Conservation (phyloP, 768 basidiomycete species). For the Paxillus ammoniavirescens region DNA sequence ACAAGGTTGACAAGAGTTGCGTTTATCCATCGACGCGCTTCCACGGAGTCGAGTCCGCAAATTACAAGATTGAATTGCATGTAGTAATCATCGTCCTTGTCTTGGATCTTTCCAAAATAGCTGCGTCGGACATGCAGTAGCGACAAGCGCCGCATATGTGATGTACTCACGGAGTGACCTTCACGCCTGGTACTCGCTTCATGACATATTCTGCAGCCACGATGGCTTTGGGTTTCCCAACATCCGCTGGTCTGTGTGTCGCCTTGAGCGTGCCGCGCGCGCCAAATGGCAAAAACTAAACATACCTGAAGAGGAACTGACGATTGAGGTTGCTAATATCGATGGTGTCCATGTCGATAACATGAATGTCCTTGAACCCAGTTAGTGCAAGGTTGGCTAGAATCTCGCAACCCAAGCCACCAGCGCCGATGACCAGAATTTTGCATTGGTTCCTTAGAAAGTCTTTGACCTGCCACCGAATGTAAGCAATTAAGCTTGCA, state of each 20-base stretch:
- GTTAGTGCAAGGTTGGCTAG: slow-evolving; percentile 93
- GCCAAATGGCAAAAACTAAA: background rate
- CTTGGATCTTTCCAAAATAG: slow-evolving; percentile 97
- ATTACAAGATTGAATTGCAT: slow-evolving; percentile 96
- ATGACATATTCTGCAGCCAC: slow-evolving; percentile 96
- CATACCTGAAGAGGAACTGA: slow-evolving; percentile 94
- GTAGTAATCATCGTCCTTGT: slow-evolving; percentile 94
- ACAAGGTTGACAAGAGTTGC: slow-evolving; percentile 95
- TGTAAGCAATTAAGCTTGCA: background rate
- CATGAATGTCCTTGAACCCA: slow-evolving; percentile 98
- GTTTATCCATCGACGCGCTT: slow-evolving; percentile 98
- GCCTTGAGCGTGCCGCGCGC: slow-evolving; percentile 1
- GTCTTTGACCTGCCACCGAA: slow-evolving; percentile 65
- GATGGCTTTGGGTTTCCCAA: slow-evolving; percentile 91
- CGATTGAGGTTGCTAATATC: slow-evolving; percentile 98
- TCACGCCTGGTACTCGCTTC: slow-evolving; percentile 94
- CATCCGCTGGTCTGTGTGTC: slow-evolving; percentile 70
- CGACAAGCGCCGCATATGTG: background rate
- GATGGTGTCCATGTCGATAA: slow-evolving; percentile 99
- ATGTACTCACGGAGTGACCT: slow-evolving; percentile 84
- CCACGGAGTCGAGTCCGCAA: slow-evolving; percentile 95
- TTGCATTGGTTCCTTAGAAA: slow-evolving; percentile 85
- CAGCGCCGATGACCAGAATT: slow-evolving; percentile 96
- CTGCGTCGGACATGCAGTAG: slow-evolving; percentile 40
- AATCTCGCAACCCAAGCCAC: slow-evolving; percentile 97